Evolutionary conservation across 2,329 filamentous ascomycete genomes (phyloP), one percentile per base, ranked within the genome.

Genomic region (Diaporthe citri): DNA sequence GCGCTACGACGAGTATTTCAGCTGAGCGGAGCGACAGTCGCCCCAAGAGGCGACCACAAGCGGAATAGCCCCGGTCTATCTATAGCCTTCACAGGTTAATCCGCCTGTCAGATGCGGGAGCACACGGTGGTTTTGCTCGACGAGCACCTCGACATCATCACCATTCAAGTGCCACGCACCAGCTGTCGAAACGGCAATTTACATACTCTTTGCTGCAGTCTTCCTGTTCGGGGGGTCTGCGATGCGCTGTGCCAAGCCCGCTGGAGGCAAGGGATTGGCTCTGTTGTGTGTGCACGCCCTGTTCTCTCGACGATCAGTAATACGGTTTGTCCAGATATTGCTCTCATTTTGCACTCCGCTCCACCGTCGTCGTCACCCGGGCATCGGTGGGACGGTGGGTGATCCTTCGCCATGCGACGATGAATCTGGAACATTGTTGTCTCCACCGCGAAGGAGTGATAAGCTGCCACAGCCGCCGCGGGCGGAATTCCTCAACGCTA

Each of bases 381-480:
- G 41, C 56, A 36, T n/a, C 57, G 39, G 57, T 72, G 71, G 71
- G 57, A 59, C 71, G 15, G 46, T 69, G 48, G 46, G 34, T 52
- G 71, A 72, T 72, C 71, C 57, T 64, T 72, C 71, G 71, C 71
- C 57, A 64, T 62, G 48, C 57, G 57, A 46, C 34, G 20, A 34
- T 55, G 71, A 25, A 31, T 56, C 25, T 62, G 46, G 39, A 43
- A 36, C 51, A n/a, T 56, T 28, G n/a, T 34, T 59, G 70, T 36
- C 43, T 34, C 64, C 64, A 60, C 72, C 52, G n/a, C 56, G 20
- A 64, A 28, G 70, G 55, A 48, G 46, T 70, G 72, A 70, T 74
- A 59, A 70, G 51, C 62, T 52, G 41, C 55, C 64, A 57, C 62
- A 34, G 56, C 28, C 56, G 46, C 34, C 22, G 48, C 64, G 64